Base-by-base conservation (phyloP, 164 flowering plant genomes). In the Stephania japonica region DNA sequence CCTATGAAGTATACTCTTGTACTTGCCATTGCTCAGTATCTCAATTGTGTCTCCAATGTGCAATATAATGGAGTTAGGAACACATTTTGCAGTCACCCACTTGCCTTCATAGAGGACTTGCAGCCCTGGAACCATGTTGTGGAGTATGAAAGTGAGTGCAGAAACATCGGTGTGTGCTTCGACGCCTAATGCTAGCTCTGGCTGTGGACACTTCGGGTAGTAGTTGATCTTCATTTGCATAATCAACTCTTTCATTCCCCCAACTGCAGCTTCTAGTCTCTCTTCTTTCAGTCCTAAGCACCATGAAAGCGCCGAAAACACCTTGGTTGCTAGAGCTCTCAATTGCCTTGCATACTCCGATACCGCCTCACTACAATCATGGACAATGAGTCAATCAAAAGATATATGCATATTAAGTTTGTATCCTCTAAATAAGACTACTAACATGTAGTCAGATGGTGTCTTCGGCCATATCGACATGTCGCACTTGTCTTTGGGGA, bases 91-190 rank as follows among this genome's bases (percentile, higher is more conserved):
- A 0, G 96, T 92, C 19, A 94, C 85, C 99, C 99, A 94, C 27
- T 85, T 85, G 73, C 79, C 90, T 23, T 83, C 79, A 65, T 88
- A 85, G 80, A 83, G 84, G 27, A 90, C 80, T 64, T 94, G 98
- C 19, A 94, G 87, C 14, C 98, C 98, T 0, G 98, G 98, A 0
- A 94, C 98, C 95, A 90, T 92, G 93, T 94, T 94, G 88, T 90
- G 95, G 82, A 91, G 87, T 67, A 94, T 87, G 87, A 94, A 90
- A 16, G 97, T 91, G 75, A 94, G 90, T 3, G 97, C 89, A 44
- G 91, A 86, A 0, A 94, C 76, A 43, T 94, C 98, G 11, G 98
- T 94, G 84, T 94, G 98, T 7, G 97, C 97, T 75, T 92, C 97
- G 0, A 94, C 97, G 0, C 98, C 98, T 0, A 94, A 88, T 19